Base-by-base conservation (phyloP, 805 yeast species). In the Ogataea haglerorum region DNA sequence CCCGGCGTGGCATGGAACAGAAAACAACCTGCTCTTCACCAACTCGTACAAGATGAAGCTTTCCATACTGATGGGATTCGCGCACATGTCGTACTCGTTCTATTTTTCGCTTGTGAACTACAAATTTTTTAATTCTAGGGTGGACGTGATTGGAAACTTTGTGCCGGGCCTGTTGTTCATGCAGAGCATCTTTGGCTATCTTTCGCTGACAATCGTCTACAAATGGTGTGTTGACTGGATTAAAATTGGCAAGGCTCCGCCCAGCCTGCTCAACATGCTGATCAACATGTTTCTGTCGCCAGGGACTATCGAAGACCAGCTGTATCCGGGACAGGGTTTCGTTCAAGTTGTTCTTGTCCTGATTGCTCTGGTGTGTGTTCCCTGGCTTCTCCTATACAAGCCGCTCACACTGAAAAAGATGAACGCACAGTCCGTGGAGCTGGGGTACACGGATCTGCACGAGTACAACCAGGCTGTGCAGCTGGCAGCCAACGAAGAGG, bases 1-100 rank as follows among this genome's bases (percentile, higher is more conserved):
- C 63, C 75, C 78, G 61, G 78, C 76, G 12, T 83, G 90, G 90
- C 90, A 83, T 57, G 88, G 88, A n/a, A 65, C 88, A 23, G 90
- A 83, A 45, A 83, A 82, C 56, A 80, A 77, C 23, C 64, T 83
- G 41, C 60, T 83, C 36, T 83, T 83, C 58, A 68, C 85, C 22
- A 83, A 83, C 57, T 82, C 89, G 0, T 82, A 80, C 61, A 83
- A 83, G 60, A 83, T 83, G 90, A 83, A 83, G 52, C 63, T 83
- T 43, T 82, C 89, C 1, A 78, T 83, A 45, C 65, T 83, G 42
- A 80, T 83, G 85, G 90, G 90, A 18, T 82, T 77, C 56, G 65
- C 74, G 33, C 90, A 83, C 58, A 83, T 83, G 90, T 69, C 80
- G 16, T 83, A 83, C 57, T 81, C 88, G 0, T 78, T 75, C 54